These are phyloP conservation scores for Yamadazyma spencermartinsiae DNA, from an alignment of 1,139 yeast genomes.

Conservation along the genomic window DNA sequence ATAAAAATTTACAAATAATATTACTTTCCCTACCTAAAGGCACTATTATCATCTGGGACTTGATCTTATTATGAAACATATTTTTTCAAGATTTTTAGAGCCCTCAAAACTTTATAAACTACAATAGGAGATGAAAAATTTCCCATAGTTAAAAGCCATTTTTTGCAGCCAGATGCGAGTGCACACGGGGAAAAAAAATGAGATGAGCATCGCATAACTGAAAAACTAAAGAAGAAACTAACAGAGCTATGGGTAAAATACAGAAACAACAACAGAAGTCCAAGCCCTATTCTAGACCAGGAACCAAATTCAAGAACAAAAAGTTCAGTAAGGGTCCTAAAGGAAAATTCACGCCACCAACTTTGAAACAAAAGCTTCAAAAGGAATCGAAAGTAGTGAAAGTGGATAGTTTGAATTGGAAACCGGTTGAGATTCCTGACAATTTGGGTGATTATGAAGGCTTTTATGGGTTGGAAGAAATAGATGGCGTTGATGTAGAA, in stretches of 20 bases:
- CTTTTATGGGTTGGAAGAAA: constrained; percentile 87
- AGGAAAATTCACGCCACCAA: not conserved
- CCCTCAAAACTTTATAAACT: too few relatives aligned
- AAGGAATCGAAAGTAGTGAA: constrained; percentile 45
- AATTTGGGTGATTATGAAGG: constrained; percentile 87
- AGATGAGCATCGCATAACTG: not conserved
- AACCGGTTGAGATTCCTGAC: constrained; percentile 77
- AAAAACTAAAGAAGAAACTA: not conserved
- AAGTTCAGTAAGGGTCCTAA: not conserved
- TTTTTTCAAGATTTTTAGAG: not conserved
- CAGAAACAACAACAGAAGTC: constrained; percentile 1
- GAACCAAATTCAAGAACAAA: not conserved
- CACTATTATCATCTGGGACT: too few relatives aligned
- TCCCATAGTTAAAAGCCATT: not conserved
- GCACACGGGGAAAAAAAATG: not conserved
- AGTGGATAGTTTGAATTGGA: constrained; percentile 68
- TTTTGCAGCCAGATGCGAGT: not conserved
- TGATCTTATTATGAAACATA: not conserved
- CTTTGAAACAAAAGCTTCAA: constrained; percentile 9
- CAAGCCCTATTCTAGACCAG: not conserved
- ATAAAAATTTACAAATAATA: too few relatives aligned
- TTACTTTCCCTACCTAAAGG: too few relatives aligned
- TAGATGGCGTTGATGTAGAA: constrained; percentile 86
- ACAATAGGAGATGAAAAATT: too few relatives aligned
- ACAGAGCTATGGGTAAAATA: constrained; percentile 1